Percentiles rank a stretch among this genome's conserved stretches.
Conservation (phyloP, 1,284 basidiomycete species). For the Cryptococcus sp. region DNA sequence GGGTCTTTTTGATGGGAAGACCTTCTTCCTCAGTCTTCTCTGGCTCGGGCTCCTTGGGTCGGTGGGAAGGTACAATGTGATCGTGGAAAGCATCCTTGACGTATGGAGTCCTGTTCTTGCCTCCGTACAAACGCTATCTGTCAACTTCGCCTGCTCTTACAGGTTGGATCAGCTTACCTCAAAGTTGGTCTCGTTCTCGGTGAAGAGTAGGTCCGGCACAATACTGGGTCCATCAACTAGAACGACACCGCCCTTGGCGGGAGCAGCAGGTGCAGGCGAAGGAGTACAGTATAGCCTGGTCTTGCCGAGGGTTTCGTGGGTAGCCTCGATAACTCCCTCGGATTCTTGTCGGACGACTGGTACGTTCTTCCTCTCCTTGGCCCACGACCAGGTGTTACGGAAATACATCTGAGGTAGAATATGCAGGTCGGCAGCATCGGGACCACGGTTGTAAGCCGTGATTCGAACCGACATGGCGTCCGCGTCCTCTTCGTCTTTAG, state of each 20-base stretch:
- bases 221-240: conserved; percentile 62
- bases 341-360: conserved; percentile 60
- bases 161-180: conserved; percentile 39
- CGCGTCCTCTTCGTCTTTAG: conserved; percentile 89
- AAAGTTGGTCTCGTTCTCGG: conserved; percentile 97
- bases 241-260: conserved; percentile 57
- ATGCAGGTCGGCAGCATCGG: conserved; percentile 91
- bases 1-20: conserved; percentile 19
- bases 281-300: conserved; percentile 84
- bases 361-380: conserved; percentile 68
- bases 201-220: conserved; percentile 80
- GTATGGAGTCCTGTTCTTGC: conserved; percentile 72
- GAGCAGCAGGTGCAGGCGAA: conserved; percentile 81
- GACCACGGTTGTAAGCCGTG: conserved; percentile 93
- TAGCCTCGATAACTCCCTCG: conserved; percentile 62
- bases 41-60: conserved; percentile 53
- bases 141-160: conserved; percentile 1
- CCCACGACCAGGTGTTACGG: conserved; percentile 97
- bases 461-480: conserved; percentile 89
- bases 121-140: conserved; percentile 70
- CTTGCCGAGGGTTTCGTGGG: conserved; percentile 68
- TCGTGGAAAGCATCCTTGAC: conserved; percentile 99
- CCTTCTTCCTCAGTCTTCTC: conserved; percentile 15
- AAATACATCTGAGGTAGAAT: conserved; percentile 95
- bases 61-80: conserved; percentile 82